phyloP scores from a whole-genome alignment of 345 rosid species.

The Brassica incana region DNA sequence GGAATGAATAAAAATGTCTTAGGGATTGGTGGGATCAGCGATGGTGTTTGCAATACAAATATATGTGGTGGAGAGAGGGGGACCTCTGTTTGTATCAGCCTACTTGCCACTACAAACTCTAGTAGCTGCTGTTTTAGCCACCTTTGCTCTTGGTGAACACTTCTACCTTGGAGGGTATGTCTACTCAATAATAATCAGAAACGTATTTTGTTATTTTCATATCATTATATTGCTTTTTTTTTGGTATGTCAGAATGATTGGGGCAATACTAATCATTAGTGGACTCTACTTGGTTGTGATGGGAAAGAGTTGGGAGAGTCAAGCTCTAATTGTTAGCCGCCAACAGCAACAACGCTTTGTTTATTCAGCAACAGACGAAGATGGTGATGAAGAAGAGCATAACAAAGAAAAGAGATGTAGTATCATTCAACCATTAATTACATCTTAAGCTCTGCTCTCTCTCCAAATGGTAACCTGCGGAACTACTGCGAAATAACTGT shows the following conservation, averaged over 20 bases:
- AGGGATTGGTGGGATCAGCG: conserved; percentile 59
- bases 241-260: conserved; percentile 47
- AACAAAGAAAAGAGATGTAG: conserved; percentile 23
- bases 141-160: conserved; percentile 59
- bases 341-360: conserved; percentile 14
- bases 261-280: conserved; percentile 53
- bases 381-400: conserved; percentile 6
- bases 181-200: too few relatives aligned
- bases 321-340: conserved; percentile 22
- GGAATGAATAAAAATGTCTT: background rate
- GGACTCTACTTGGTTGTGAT: conserved; percentile 63
- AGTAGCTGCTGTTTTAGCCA: conserved; percentile 59
- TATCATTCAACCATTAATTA: conserved; percentile 42
- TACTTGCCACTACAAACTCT: conserved; percentile 62
- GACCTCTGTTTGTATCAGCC: conserved; percentile 67
- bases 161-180: conserved; percentile 63
- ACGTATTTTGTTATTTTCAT: too few relatives aligned
- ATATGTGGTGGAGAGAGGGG: conserved; percentile 61
- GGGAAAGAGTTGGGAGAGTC: conserved; percentile 60
- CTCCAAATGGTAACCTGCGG: background rate
- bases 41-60: conserved; percentile 66
- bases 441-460: background rate
- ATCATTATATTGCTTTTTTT: too few relatives aligned
- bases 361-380: conserved; percentile 10
- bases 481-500: too few relatives aligned